Percentiles rank a stretch among this genome's conserved stretches.
Conservation (phyloP, 176 grass and related monocot species). For the Miscanthus lutarioriparius region DNA sequence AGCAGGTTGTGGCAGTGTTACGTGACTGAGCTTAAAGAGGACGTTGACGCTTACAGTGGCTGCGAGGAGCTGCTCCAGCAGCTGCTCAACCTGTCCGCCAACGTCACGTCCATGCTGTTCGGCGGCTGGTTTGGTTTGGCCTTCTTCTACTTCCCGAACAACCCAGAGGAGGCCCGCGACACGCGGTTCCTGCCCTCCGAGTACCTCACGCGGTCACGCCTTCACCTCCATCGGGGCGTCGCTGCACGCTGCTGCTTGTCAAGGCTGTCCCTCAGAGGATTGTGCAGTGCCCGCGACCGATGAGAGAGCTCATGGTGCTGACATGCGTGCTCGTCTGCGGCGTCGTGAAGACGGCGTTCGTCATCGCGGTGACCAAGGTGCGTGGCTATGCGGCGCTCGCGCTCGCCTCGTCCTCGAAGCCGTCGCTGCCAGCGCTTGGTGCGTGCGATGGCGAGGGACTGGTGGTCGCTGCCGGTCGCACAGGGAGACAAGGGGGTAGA, state of each 20-base stretch:
- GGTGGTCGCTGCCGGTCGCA: background rate
- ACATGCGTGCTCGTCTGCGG: background rate
- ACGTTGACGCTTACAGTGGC: background rate
- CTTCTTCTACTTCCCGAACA: background rate
- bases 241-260: background rate
- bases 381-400: background rate
- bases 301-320: background rate
- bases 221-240: conserved; percentile 10
- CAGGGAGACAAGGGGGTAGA: too few relatives aligned
- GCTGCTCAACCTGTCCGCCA: background rate
- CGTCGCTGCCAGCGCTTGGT: background rate
- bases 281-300: too few relatives aligned
- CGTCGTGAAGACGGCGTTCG: background rate
- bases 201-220: conserved; percentile 24
- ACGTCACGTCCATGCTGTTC: background rate
- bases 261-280: background rate
- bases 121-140: conserved; percentile 2
- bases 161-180: background rate
- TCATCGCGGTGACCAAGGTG: background rate
- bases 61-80: background rate
- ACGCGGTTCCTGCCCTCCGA: background rate
- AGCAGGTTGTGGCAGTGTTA: background rate
- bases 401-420: background rate
- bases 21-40: background rate
- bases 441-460: too few relatives aligned